These are phyloP conservation scores for Metschnikowia aberdeeniae DNA, from an alignment of 805 yeast species.

Conservation along the genomic window DNA sequence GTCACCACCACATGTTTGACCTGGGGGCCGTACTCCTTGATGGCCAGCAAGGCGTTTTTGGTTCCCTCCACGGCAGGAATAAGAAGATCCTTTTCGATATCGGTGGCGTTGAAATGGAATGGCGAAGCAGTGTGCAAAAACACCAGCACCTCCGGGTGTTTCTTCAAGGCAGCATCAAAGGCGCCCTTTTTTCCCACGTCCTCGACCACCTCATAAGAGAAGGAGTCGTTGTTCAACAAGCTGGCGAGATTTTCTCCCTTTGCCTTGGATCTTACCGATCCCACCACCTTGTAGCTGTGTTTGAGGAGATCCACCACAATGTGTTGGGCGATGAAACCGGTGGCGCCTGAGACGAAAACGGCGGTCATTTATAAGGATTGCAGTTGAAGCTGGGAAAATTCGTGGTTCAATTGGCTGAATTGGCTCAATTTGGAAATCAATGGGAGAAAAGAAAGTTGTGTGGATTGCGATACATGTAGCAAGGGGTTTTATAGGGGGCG, in stretches of 20 bases:
- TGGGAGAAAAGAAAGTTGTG: not conserved
- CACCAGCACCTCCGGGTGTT: conserved; percentile 47
- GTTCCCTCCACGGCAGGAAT: conserved; percentile 46
- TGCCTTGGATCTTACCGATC: conserved; percentile 23
- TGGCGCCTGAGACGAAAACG: conserved; percentile 30
- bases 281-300: conserved; percentile 23
- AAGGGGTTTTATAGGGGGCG: no score
- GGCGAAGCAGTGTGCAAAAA: conserved; percentile 65
- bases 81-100: conserved; percentile 48
- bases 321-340: conserved; percentile 32
- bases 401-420: not conserved
- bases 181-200: conserved; percentile 47
- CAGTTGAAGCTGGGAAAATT: not conserved
- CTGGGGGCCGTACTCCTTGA: conserved; percentile 8
- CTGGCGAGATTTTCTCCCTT: conserved; percentile 20
- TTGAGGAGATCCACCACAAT: conserved; percentile 20
- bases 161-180: conserved; percentile 42
- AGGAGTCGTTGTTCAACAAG: conserved; percentile 28
- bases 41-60: conserved; percentile 11
- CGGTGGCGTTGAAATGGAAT: conserved; percentile 40
- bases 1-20: conserved; percentile 11
- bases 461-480: not conserved
- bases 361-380: not conserved
- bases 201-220: conserved; percentile 43
- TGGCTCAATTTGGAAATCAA: not conserved